phyloP scores from a whole-genome alignment of 1,284 basidiomycete species.

The Pisolithus thermaeus region DNA sequence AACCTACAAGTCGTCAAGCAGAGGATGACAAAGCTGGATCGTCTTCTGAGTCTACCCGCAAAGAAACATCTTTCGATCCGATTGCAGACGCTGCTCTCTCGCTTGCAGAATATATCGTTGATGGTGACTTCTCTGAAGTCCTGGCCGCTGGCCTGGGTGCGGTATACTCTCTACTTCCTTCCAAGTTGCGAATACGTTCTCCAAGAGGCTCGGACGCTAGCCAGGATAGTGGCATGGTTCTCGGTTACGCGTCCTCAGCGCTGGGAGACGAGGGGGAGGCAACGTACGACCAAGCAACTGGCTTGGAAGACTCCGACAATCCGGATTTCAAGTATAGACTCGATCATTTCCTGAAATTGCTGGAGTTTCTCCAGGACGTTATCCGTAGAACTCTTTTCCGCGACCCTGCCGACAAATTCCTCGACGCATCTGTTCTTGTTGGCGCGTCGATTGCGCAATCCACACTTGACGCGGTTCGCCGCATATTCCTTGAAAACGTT shows the following conservation, averaged over 20 bases:
- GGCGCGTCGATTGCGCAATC: slow-evolving; percentile 76
- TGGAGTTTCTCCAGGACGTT: slow-evolving; percentile 92
- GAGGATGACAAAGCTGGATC: slow-evolving; percentile 27
- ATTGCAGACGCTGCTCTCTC: slow-evolving; percentile 78
- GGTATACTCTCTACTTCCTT: slow-evolving; percentile 87
- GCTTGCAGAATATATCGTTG: slow-evolving; percentile 89
- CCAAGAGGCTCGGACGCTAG: slow-evolving; percentile 37
- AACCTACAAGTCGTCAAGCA: slow-evolving; percentile 37
- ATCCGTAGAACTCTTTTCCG: slow-evolving; percentile 55
- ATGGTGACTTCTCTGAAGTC: slow-evolving; percentile 95
- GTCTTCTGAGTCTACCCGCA: slow-evolving; percentile 23
- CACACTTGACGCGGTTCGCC: slow-evolving; percentile 76
- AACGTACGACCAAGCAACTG: slow-evolving; percentile 53
- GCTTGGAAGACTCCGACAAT: slow-evolving; percentile 70
- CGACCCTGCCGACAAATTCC: slow-evolving; percentile 30
- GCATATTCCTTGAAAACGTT: slow-evolving; percentile 90
- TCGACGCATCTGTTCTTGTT: slow-evolving; percentile 58
- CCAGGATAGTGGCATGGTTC: slow-evolving; percentile 51
- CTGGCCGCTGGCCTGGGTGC: slow-evolving; percentile 92
- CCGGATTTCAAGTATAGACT: slow-evolving; percentile 76
- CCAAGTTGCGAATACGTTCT: slow-evolving; percentile 70
- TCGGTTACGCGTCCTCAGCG: slow-evolving; percentile 50
- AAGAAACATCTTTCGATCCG: slow-evolving; percentile 46
- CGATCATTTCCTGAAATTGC: slow-evolving; percentile 83
- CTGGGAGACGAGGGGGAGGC: slow-evolving; percentile 50